A percentile compares a stretch with the other conserved stretches of the same genome.
These are phyloP conservation scores for Colletotrichum lini DNA, from an alignment of 2,329 filamentous ascomycete species.

Conservation along the genomic window DNA sequence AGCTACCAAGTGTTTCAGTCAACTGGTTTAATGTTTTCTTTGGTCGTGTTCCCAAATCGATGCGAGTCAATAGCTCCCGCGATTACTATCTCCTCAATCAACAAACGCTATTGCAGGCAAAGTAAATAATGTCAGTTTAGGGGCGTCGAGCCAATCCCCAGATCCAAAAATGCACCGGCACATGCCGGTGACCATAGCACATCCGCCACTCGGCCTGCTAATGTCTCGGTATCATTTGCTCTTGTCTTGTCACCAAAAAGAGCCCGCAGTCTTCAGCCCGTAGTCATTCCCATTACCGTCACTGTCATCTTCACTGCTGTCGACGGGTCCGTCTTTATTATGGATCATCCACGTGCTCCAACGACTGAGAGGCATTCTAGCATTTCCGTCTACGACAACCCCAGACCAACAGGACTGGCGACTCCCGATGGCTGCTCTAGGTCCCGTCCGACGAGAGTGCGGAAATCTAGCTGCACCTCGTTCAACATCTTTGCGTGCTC, in stretches of 20 bases:
- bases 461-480: slow-evolving; percentile 92
- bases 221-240: slow-evolving; percentile 26
- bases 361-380: not conserved
- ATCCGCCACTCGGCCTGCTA: slow-evolving; percentile 3
- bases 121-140: slow-evolving; percentile 19
- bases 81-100: not conserved
- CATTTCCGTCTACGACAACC: slow-evolving; percentile 50
- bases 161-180: slow-evolving; percentile 4
- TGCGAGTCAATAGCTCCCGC: not conserved
- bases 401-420: slow-evolving; percentile 59
- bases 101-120: slow-evolving; percentile 35
- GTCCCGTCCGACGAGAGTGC: slow-evolving; percentile 80
- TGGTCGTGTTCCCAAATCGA: not conserved
- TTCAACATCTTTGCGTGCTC: slow-evolving; percentile 84
- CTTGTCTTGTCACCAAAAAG: not conserved
- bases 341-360: not conserved
- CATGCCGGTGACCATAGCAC: slow-evolving; percentile 21
- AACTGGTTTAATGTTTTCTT: not conserved
- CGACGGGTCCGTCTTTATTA: not conserved
- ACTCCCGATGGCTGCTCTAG: slow-evolving; percentile 50
- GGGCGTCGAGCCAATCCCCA: slow-evolving; percentile 23
- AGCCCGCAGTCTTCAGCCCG: not conserved
- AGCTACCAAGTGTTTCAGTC: not conserved
- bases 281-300: slow-evolving; percentile 5
- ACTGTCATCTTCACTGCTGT: not conserved